A percentile compares a stretch with the other conserved stretches of the same genome.
Conservation (phyloP, 306 rosid species). For the Potentilla sterilis region DNA sequence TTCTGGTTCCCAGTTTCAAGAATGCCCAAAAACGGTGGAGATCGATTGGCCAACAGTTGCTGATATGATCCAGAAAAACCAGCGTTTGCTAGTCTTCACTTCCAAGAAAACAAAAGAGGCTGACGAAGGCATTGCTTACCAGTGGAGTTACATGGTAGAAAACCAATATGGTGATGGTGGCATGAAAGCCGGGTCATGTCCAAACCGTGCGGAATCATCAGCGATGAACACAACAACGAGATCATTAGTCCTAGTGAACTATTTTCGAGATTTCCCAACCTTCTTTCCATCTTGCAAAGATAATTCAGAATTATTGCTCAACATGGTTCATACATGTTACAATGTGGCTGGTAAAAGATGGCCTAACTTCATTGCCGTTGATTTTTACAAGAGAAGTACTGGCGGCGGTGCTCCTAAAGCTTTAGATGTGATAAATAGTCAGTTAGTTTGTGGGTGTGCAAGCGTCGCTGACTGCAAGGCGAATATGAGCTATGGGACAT, state of each 20-base stretch:
- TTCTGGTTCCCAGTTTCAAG: no score
- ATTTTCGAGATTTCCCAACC: conserved; percentile 38
- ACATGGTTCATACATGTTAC: conserved; percentile 52
- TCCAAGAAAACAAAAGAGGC: conserved; percentile 44
- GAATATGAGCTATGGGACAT: neutral
- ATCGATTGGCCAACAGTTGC: no score
- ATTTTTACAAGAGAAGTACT: conserved; percentile 50
- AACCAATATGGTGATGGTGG: conserved; percentile 79
- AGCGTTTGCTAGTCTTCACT: no score
- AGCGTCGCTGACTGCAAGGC: conserved; percentile 54
- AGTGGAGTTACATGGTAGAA: conserved; percentile 81
- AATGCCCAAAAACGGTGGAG: no score
- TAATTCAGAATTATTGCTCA: conserved; percentile 56
- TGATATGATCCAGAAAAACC: no score
- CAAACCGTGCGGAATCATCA: conserved; percentile 54
- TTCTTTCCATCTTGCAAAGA: conserved; percentile 46
- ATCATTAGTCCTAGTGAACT: conserved; percentile 59
- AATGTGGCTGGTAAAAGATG: conserved; percentile 47
- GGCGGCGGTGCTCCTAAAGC: conserved; percentile 54
- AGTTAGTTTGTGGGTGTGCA: conserved; percentile 55
- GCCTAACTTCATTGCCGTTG: conserved; percentile 70
- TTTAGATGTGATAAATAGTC: conserved; percentile 55
- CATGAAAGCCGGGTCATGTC: conserved; percentile 55
- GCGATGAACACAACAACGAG: conserved; percentile 45
- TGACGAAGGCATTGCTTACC: conserved; percentile 83